Evolutionary conservation across 2,329 filamentous ascomycete species (phyloP).

Genomic region (Beauveria sp.): DNA sequence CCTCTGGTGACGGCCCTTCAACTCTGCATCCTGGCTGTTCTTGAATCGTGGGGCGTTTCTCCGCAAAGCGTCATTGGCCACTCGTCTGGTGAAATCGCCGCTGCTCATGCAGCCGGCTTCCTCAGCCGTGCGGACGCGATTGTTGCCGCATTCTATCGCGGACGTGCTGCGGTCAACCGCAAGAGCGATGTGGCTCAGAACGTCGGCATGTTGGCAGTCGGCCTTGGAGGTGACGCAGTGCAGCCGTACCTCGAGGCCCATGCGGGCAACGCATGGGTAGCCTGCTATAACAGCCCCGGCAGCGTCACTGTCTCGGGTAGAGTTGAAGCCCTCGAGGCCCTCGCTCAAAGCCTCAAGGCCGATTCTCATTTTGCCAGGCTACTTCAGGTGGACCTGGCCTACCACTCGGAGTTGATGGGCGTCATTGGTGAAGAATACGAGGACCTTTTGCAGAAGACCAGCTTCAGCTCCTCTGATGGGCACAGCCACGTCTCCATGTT

Average conservation of each 20-base stretch:
- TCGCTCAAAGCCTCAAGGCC: slow-evolving; percentile 27
- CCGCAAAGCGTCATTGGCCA: slow-evolving; percentile 28
- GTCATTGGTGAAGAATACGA: slow-evolving; percentile 15
- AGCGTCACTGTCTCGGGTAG: slow-evolving; percentile 32
- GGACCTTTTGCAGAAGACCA: background rate
- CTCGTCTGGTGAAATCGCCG: slow-evolving; percentile 32
- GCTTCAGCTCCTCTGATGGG: background rate
- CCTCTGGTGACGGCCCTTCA: slow-evolving; percentile 35
- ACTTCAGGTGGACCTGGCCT: slow-evolving; percentile 37
- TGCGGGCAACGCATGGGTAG: background rate
- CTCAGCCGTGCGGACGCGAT: slow-evolving; percentile 20
- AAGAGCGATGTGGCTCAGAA: slow-evolving; percentile 17
- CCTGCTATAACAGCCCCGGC: slow-evolving; percentile 36
- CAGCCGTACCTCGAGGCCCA: background rate
- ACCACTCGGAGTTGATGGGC: slow-evolving; percentile 39
- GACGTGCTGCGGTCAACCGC: slow-evolving; percentile 11
- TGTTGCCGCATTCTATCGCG: slow-evolving; percentile 23
- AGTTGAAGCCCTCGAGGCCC: slow-evolving; percentile 27
- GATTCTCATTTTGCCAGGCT: slow-evolving; percentile 32
- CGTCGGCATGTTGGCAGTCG: slow-evolving; percentile 36
- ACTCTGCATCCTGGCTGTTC: slow-evolving; percentile 31
- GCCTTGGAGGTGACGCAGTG: background rate
- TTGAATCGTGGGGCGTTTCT: slow-evolving; percentile 22
- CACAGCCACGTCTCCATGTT: background rate
- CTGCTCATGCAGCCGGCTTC: slow-evolving; percentile 23